Evolutionary conservation across 805 yeast genomes (phyloP).

Genomic region (Blastobotrys chiropterorum): DNA sequence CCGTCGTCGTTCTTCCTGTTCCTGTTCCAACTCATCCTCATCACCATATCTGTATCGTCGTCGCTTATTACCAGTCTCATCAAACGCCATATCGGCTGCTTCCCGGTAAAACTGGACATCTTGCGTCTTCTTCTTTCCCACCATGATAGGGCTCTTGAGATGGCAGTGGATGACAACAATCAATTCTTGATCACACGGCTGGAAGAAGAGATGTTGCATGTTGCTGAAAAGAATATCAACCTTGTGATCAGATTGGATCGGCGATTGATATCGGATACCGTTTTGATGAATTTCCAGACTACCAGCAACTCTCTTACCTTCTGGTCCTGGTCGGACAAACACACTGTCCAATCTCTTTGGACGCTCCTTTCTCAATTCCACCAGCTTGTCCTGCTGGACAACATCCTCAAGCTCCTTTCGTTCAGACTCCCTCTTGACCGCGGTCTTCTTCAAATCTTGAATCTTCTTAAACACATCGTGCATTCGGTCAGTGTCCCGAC

Average conservation of each 20-base stretch:
- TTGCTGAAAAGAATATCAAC: constrained; percentile 86
- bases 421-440: constrained; percentile 85
- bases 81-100: constrained; percentile 92
- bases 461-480: constrained; percentile 83
- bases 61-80: constrained; percentile 93
- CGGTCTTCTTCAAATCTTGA: constrained; percentile 85
- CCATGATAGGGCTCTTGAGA: constrained; percentile 85
- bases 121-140: constrained; percentile 91
- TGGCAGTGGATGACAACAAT: constrained; percentile 90
- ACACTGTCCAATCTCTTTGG: constrained; percentile 83
- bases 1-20: constrained; percentile 94
- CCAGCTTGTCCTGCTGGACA: constrained; percentile 80
- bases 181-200: constrained; percentile 92
- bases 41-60: constrained; percentile 87
- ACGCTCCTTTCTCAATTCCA: constrained; percentile 77
- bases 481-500: constrained; percentile 87
- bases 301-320: constrained; percentile 93
- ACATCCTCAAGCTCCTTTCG: constrained; percentile 90
- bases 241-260: constrained; percentile 74
- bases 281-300: constrained; percentile 87
- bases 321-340: constrained; percentile 92
- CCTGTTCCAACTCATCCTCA: constrained; percentile 97
- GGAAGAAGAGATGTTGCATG: constrained; percentile 89
- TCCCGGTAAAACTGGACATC: constrained; percentile 96
- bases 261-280: constrained; percentile 90